Evolutionary conservation across 768 basidiomycete species (phyloP).

Genomic region (Trametopsis cervina): DNA sequence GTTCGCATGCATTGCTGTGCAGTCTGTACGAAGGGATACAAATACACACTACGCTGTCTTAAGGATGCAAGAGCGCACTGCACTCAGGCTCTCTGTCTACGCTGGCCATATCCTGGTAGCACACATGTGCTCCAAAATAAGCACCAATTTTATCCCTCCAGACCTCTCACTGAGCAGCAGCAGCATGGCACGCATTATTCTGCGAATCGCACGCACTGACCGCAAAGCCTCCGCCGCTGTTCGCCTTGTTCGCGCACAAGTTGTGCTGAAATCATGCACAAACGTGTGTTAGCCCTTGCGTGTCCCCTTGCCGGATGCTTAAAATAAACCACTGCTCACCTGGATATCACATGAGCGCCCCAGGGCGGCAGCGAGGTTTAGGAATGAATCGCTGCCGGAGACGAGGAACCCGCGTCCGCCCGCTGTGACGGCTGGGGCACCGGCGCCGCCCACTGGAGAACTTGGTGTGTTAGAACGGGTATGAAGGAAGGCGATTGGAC

Average conservation of each 20-base stretch:
- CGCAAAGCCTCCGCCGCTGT: conserved; percentile 36
- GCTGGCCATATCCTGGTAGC: no score
- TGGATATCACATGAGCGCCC: conserved; percentile 46
- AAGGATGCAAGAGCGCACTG: no score
- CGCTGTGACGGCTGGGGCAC: conserved; percentile 36
- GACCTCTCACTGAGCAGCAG: conserved; percentile 11
- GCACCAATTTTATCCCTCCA: no score
- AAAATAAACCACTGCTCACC: not conserved
- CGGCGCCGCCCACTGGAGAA: conserved; percentile 30
- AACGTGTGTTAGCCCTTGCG: not conserved
- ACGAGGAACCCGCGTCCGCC: conserved; percentile 46
- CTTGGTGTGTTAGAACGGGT: not conserved
- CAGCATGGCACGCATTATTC: conserved; percentile 24
- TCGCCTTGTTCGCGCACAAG: conserved; percentile 44
- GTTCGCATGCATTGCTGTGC: not conserved
- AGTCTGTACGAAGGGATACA: no score
- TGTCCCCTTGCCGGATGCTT: not conserved
- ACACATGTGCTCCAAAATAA: not conserved
- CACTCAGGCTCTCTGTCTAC: no score
- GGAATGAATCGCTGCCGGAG: conserved; percentile 36
- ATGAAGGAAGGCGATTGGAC: not conserved
- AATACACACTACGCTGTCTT: no score
- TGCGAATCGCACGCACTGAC: conserved; percentile 28
- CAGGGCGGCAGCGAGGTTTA: conserved; percentile 41
- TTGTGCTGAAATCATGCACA: conserved; percentile 36